Conservation (phyloP, 1,139 yeast species). For the Saccharomycopsis phalli region DNA sequence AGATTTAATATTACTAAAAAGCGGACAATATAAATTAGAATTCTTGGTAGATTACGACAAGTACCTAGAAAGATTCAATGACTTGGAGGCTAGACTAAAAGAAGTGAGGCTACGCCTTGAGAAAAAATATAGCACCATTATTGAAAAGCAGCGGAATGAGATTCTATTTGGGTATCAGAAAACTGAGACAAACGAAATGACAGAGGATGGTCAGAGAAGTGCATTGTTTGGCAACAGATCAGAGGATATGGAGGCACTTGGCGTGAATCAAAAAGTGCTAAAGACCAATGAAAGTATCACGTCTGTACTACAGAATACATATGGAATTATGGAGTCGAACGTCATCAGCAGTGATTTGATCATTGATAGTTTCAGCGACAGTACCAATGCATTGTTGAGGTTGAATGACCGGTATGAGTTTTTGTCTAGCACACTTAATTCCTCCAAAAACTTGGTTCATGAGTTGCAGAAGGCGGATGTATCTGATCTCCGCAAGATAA, state of each 20-base stretch:
- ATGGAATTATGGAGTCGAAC: constrained; percentile 18
- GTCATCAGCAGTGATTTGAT: constrained; percentile 17
- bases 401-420: constrained; percentile 15
- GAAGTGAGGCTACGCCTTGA: constrained; percentile 6
- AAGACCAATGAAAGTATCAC: constrained; percentile 18
- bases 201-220: neutral
- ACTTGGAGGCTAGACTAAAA: constrained; percentile 5
- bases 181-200: neutral
- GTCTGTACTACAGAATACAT: constrained; percentile 10
- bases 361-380: constrained; percentile 16
- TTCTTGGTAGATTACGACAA: constrained; percentile 14
- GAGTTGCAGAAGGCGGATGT: constrained; percentile 19
- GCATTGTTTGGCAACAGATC: constrained; percentile 10
- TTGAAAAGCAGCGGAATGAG: neutral
- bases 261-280: constrained; percentile 16
- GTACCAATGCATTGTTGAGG: constrained; percentile 12
- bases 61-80: constrained; percentile 5
- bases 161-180: neutral
- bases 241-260: constrained; percentile 7
- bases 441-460: constrained; percentile 14
- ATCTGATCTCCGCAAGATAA: constrained; percentile 17
- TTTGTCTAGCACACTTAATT: constrained; percentile 8
- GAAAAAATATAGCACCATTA: constrained; percentile 1
- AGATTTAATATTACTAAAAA: neutral
- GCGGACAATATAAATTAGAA: constrained; percentile 3